A percentile compares a stretch with the other conserved stretches of the same genome.
Conservation (phyloP, 2,329 filamentous ascomycete genomes). For the Botrytis fabae region DNA sequence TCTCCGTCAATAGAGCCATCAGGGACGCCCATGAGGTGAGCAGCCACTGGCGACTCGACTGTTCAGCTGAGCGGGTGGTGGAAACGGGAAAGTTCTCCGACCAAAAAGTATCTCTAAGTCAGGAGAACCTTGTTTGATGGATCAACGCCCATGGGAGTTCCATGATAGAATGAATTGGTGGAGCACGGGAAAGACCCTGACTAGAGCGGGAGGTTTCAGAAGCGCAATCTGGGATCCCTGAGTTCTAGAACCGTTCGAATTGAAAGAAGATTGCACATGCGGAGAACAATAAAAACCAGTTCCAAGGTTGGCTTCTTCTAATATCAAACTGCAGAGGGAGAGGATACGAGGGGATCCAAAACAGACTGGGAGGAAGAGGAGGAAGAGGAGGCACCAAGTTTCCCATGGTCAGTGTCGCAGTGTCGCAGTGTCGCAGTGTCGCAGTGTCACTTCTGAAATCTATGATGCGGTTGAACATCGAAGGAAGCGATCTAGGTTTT, state of each 20-base stretch:
- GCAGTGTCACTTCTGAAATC: not conserved
- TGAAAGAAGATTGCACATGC: not conserved
- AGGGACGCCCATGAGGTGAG: not conserved
- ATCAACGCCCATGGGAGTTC: not conserved
- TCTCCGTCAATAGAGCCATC: not conserved
- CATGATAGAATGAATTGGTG: not conserved
- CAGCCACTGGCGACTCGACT: not conserved
- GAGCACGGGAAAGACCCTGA: not conserved
- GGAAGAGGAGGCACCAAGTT: not conserved
- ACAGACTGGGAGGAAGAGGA: not conserved
- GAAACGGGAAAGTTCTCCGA: not conserved
- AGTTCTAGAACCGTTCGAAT: not conserved
- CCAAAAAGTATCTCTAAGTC: not conserved
- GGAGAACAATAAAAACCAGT: not conserved
- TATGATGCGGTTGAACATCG: not conserved
- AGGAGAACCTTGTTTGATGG: slow-evolving; percentile 13
- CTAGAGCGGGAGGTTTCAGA: not conserved
- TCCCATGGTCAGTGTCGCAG: not conserved
- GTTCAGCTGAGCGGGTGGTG: not conserved
- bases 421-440: not conserved
- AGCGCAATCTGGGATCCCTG: not conserved
- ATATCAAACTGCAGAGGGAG: not conserved
- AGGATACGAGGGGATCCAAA: not conserved
- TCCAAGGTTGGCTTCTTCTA: not conserved
- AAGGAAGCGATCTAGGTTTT: not conserved